A percentile compares a stretch with the other conserved stretches of the same genome.
Evolutionary conservation across 2,329 filamentous ascomycete genomes (phyloP).

Genomic region (Botrytis squamosa): DNA sequence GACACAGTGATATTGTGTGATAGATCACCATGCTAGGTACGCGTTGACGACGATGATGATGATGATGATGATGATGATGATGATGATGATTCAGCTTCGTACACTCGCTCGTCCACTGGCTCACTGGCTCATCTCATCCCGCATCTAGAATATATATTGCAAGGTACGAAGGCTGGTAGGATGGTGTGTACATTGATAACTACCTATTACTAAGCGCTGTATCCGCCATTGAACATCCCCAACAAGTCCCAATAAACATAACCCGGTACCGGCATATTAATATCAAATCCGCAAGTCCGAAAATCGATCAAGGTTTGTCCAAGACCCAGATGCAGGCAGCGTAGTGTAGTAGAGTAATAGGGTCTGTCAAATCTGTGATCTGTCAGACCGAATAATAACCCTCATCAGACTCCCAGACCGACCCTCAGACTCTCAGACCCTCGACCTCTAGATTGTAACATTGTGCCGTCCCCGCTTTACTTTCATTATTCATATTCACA

Average conservation of each 20-base stretch:
- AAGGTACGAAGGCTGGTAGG: background rate
- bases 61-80: background rate
- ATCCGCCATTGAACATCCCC: background rate
- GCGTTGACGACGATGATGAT: background rate
- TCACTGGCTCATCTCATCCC: background rate
- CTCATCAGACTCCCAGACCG: no score
- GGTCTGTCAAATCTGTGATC: background rate
- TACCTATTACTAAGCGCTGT: background rate
- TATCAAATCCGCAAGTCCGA: background rate
- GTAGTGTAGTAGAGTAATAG: no score
- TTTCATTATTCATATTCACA: background rate
- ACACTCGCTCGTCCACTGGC: background rate
- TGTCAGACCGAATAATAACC: background rate
- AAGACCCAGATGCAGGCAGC: background rate
- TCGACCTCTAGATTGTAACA: background rate
- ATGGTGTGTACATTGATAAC: background rate
- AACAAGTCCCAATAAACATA: background rate
- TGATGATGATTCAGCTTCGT: background rate
- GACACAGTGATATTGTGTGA: background rate
- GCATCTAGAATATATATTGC: background rate
- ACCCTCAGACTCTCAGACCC: no score
- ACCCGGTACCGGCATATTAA: background rate
- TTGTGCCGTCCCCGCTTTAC: background rate
- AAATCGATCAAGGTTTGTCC: background rate
- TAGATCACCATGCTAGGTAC: no score